Evolutionary conservation across 306 rosid genomes (phyloP).

Genomic region (Trifolium dubium): DNA sequence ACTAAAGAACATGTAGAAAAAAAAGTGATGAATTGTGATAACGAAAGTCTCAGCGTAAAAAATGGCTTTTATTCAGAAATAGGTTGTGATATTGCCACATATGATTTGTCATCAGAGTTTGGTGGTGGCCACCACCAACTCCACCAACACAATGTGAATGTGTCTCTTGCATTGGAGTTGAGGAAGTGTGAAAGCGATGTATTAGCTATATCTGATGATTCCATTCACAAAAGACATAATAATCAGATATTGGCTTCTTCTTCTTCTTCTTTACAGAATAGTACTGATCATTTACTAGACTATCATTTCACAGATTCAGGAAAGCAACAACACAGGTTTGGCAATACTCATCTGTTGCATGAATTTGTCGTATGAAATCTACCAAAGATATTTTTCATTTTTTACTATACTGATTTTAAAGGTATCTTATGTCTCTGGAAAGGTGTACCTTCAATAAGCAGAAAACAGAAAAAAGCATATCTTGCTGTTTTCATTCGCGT

Average conservation of each 20-base stretch:
- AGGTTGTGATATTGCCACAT: slow-evolving; percentile 46
- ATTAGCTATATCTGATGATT: slow-evolving; percentile 48
- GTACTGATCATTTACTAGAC: slow-evolving; percentile 52
- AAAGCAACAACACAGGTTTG: slow-evolving; percentile 74
- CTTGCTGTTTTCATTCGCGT: slow-evolving; percentile 47
- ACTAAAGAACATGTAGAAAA: slow-evolving; percentile 9
- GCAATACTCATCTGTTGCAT: slow-evolving; percentile 65
- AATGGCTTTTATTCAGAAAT: slow-evolving; percentile 43
- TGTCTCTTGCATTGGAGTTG: slow-evolving; percentile 85
- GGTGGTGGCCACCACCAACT: slow-evolving; percentile 47
- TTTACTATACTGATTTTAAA: background rate
- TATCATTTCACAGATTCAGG: slow-evolving; percentile 66
- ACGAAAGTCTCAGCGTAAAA: slow-evolving; percentile 45
- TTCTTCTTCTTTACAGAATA: slow-evolving; percentile 39
- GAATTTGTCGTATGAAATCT: slow-evolving; percentile 71
- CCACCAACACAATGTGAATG: slow-evolving; percentile 37
- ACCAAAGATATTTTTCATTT: slow-evolving; percentile 12
- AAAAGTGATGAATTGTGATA: slow-evolving; percentile 44
- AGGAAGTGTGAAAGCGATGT: slow-evolving; percentile 74
- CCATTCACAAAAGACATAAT: slow-evolving; percentile 47
- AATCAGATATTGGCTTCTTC: slow-evolving; percentile 48
- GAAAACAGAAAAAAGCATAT: slow-evolving; percentile 34
- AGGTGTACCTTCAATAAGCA: slow-evolving; percentile 37
- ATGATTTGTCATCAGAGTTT: slow-evolving; percentile 57
- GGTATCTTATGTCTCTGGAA: slow-evolving; percentile 17